These are phyloP conservation scores for Trichoderma semiorbis DNA, from an alignment of 2,329 filamentous ascomycete genomes.

Conservation along the genomic window DNA sequence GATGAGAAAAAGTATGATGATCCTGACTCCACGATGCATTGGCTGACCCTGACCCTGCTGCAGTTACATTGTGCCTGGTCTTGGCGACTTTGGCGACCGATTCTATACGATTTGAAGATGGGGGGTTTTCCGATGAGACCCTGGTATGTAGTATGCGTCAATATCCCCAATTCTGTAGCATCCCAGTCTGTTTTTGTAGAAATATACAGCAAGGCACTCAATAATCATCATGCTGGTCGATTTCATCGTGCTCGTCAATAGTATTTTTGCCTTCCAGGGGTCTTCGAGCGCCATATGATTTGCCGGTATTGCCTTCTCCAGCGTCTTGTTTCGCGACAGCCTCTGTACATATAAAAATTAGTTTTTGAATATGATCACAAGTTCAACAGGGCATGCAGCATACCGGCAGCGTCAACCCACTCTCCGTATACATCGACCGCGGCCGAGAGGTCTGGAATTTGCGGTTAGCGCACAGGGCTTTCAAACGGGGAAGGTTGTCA, in stretches of 20 bases:
- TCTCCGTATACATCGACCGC: constrained; percentile 95
- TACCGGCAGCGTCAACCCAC: constrained; percentile 86
- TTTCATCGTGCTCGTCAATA: constrained; percentile 47
- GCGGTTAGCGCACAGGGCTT: constrained; percentile 22
- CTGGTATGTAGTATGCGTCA: constrained; percentile 1
- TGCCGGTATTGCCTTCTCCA: constrained; percentile 27
- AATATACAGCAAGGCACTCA: constrained; percentile 31
- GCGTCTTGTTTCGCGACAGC: constrained; percentile 48
- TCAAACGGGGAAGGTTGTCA: not conserved
- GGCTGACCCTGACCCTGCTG: constrained; percentile 42
- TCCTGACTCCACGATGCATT: constrained; percentile 18
- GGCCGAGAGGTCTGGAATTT: constrained; percentile 70
- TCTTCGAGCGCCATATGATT: constrained; percentile 24
- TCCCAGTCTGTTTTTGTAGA: not conserved
- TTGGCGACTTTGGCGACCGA: constrained; percentile 93
- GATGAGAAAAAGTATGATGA: constrained; percentile 85
- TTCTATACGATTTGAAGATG: constrained; percentile 78
- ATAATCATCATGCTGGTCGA: constrained; percentile 55
- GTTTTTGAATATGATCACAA: constrained; percentile 14
- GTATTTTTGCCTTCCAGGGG: constrained; percentile 25
- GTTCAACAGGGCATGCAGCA: constrained; percentile 19
- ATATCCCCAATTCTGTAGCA: constrained; percentile 4
- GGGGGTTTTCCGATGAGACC: not conserved
- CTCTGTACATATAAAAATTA: constrained; percentile 35
- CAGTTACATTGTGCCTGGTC: constrained; percentile 91